A percentile compares a stretch with the other conserved stretches of the same genome.
Conservation (phyloP, 1,139 yeast species). For the Magnusiomyces ingens region DNA sequence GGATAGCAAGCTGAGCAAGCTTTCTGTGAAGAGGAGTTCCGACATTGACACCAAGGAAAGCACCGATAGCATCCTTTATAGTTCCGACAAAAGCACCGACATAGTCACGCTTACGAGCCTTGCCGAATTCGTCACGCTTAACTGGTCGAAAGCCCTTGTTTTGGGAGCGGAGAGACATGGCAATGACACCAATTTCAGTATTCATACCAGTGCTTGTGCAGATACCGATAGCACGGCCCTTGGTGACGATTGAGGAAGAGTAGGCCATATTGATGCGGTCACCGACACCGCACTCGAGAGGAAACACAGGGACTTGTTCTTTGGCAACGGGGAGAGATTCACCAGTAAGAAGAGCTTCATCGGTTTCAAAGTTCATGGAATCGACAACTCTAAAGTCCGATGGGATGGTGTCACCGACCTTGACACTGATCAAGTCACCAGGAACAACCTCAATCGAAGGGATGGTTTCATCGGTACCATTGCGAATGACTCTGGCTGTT, state of each 20-base stretch:
- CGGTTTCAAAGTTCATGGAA: slow-evolving; percentile 65
- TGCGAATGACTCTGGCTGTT: slow-evolving; percentile 60
- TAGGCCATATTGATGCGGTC: slow-evolving; percentile 71
- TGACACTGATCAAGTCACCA: slow-evolving; percentile 61
- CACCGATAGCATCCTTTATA: slow-evolving; percentile 48
- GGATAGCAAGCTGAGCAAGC: slow-evolving; percentile 63
- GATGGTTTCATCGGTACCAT: slow-evolving; percentile 53
- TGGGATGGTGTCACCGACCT: slow-evolving; percentile 74
- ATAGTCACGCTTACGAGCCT: slow-evolving; percentile 43
- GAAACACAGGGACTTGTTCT: slow-evolving; percentile 40
- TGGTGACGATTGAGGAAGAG: slow-evolving; percentile 63
- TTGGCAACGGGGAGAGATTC: slow-evolving; percentile 74
- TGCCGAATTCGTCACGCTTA: slow-evolving; percentile 34
- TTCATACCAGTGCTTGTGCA: slow-evolving; percentile 58
- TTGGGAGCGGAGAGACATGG: slow-evolving; percentile 49
- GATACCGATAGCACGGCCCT: slow-evolving; percentile 71
- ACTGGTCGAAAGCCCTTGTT: slow-evolving; percentile 33
- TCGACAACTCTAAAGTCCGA: slow-evolving; percentile 64
- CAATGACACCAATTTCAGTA: slow-evolving; percentile 76
- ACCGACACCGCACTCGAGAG: slow-evolving; percentile 56
- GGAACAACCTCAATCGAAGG: slow-evolving; percentile 70
- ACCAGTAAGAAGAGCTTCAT: slow-evolving; percentile 75
- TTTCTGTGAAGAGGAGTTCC: slow-evolving; percentile 74
- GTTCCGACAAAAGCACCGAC: slow-evolving; percentile 43
- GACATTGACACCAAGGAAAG: slow-evolving; percentile 63